These are phyloP conservation scores for Hydrangea macrophylla DNA, from an alignment of 148 eudicot genomes.

Conservation along the genomic window DNA sequence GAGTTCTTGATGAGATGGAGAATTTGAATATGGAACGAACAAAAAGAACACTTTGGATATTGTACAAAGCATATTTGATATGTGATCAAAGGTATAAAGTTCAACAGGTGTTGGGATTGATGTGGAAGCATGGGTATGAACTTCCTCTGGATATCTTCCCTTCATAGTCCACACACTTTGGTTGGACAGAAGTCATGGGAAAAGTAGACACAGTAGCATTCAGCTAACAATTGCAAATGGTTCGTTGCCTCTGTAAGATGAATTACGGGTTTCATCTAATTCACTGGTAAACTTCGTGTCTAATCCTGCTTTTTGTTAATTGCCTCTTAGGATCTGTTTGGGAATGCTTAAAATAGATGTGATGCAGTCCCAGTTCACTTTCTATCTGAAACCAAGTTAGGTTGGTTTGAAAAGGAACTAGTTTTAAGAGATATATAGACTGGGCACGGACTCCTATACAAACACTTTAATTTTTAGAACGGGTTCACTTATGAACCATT, in stretches of 20 bases:
- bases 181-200: not conserved
- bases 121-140: slow-evolving; percentile 68
- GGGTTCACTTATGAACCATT: too few relatives aligned
- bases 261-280: slow-evolving; percentile 9
- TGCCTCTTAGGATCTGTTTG: not conserved
- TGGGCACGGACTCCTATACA: too few relatives aligned
- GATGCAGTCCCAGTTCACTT: too few relatives aligned
- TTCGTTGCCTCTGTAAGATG: slow-evolving; percentile 5
- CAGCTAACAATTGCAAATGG: slow-evolving; percentile 8
- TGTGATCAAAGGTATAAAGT: slow-evolving; percentile 46
- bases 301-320: not conserved
- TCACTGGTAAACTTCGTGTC: slow-evolving; percentile 9
- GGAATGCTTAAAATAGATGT: too few relatives aligned
- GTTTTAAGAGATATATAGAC: too few relatives aligned
- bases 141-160: slow-evolving; percentile 24
- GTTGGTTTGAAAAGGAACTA: too few relatives aligned
- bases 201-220: slow-evolving; percentile 7
- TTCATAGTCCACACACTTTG: slow-evolving; percentile 13
- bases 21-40: slow-evolving; percentile 31
- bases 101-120: slow-evolving; percentile 56
- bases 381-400: too few relatives aligned
- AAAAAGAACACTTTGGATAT: slow-evolving; percentile 49
- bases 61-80: slow-evolving; percentile 42
- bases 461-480: too few relatives aligned
- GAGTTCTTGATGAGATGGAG: slow-evolving; percentile 71